Conservation (phyloP, 768 basidiomycete genomes). For the Boletus rubroflammeus region DNA sequence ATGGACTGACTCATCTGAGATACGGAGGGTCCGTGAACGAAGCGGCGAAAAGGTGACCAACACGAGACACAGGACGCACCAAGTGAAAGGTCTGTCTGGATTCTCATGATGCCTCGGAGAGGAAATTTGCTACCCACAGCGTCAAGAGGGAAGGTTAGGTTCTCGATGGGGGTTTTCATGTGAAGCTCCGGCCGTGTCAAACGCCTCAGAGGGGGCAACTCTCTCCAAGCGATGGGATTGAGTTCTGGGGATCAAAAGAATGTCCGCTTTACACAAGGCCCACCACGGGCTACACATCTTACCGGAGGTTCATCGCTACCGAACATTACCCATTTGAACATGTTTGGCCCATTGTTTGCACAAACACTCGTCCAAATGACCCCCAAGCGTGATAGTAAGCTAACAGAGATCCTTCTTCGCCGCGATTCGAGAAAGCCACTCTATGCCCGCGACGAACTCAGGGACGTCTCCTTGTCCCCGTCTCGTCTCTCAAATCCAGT, state of each 20-base stretch:
- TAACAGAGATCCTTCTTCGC: not conserved
- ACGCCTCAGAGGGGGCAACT: not conserved
- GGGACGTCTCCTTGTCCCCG: not conserved
- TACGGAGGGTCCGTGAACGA: slow-evolving; percentile 7
- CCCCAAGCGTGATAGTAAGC: no score
- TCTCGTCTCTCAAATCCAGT: not conserved
- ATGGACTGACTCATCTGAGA: not conserved
- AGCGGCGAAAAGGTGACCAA: slow-evolving; percentile 16
- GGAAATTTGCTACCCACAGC: slow-evolving; percentile 1
- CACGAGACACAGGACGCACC: slow-evolving; percentile 2
- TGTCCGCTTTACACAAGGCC: not conserved
- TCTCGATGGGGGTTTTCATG: slow-evolving; percentile 14
- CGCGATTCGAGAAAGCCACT: not conserved
- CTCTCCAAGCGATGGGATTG: slow-evolving; percentile 3
- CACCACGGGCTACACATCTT: not conserved
- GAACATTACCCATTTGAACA: not conserved
- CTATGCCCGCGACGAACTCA: slow-evolving; percentile 4
- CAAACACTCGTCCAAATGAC: not conserved
- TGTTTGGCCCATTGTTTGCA: slow-evolving; percentile 14
- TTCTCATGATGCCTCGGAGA: slow-evolving; percentile 14
- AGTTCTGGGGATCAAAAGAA: not conserved
- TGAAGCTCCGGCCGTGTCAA: slow-evolving; percentile 5
- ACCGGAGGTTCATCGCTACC: not conserved
- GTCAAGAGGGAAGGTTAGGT: slow-evolving; percentile 11
- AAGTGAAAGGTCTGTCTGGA: slow-evolving; percentile 6